Conservation (phyloP, 1,284 basidiomycete genomes). For the Gomphus sp. region DNA sequence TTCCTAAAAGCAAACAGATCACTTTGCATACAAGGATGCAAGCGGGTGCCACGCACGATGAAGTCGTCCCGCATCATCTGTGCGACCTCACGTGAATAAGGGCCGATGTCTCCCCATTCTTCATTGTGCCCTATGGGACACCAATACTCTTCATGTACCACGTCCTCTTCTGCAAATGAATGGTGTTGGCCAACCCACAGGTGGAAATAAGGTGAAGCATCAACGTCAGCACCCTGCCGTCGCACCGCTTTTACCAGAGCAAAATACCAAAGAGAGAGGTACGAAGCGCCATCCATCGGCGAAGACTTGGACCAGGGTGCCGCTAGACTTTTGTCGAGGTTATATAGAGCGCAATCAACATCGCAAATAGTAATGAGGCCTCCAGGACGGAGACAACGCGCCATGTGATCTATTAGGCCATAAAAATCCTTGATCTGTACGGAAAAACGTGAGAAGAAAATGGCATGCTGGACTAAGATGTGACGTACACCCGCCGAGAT, state of each 20-base stretch:
- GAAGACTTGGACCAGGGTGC: slow-evolving; percentile 22
- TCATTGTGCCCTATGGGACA: slow-evolving; percentile 34
- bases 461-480: neutral
- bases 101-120: slow-evolving; percentile 16
- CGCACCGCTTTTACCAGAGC: slow-evolving; percentile 40
- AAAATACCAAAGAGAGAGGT: slow-evolving; percentile 51
- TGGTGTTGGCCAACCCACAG: slow-evolving; percentile 44
- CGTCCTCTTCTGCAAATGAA: slow-evolving; percentile 38
- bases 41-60: slow-evolving; percentile 28
- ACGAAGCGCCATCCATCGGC: slow-evolving; percentile 25
- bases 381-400: slow-evolving; percentile 54
- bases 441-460: slow-evolving; percentile 10
- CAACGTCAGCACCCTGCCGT: slow-evolving; percentile 47
- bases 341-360: slow-evolving; percentile 58
- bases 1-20: slow-evolving; percentile 7
- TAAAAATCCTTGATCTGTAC: slow-evolving; percentile 59
- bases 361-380: slow-evolving; percentile 60
- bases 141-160: slow-evolving; percentile 47
- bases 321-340: slow-evolving; percentile 31
- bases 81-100: slow-evolving; percentile 22
- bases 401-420: slow-evolving; percentile 56
- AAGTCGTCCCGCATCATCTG: slow-evolving; percentile 35
- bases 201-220: slow-evolving; percentile 42
- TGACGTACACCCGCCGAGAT: slow-evolving; percentile 58
- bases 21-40: slow-evolving; percentile 22